Base-by-base conservation (phyloP, 441 rosid species). In the Jatropha podagrica region DNA sequence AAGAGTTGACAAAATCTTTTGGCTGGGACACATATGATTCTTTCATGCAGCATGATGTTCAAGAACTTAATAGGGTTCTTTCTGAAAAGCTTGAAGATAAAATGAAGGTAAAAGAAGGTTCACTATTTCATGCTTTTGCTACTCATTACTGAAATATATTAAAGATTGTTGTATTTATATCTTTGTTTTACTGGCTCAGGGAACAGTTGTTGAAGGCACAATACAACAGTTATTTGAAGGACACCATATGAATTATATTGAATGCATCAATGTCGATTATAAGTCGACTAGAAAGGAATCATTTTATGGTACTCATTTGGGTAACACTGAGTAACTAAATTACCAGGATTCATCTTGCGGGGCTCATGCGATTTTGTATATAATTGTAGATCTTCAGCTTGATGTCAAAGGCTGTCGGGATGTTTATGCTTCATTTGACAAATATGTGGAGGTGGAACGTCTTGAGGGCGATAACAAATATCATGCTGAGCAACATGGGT, bases 381-480 rank as follows among this genome's bases (percentile, higher is more conserved):
- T 74, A 46, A 49, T 81, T 77, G 73, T 85, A 95, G 99, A 95
- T 78, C 97, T 95, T 71, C 99, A 95, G 81, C 99, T 95, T 84
- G 99, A 95, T 88, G 99, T 95, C 69, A 95, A 95, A 86, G 99
- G 99, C 77, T 95, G 99, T 82, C 87, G 89, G 68, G 99, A 95
- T 86, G 95, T 95, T 70, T 95, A 95, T 83, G 97, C 92, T 52
- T 95, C 99, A 66, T 95, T 95, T 83, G 98, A 95, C 79, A 91
- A 95, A 81, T 95, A 95, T 83, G 98, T 95, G 65, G 99, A 95
- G 82, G 98, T 95, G 76, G 99, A 95, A 83, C 89, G 97, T 59
- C 95, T 95, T 37, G 99, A 95, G 84, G 99, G 98, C 70, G 98
- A 95, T 80, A 93, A 95, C 78, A 95, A 92, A 74, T 95, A 96